Evolutionary conservation across 2,329 filamentous ascomycete genomes (phyloP), one percentile per base, ranked within the genome.

Genomic region (Aspergillus candidus): DNA sequence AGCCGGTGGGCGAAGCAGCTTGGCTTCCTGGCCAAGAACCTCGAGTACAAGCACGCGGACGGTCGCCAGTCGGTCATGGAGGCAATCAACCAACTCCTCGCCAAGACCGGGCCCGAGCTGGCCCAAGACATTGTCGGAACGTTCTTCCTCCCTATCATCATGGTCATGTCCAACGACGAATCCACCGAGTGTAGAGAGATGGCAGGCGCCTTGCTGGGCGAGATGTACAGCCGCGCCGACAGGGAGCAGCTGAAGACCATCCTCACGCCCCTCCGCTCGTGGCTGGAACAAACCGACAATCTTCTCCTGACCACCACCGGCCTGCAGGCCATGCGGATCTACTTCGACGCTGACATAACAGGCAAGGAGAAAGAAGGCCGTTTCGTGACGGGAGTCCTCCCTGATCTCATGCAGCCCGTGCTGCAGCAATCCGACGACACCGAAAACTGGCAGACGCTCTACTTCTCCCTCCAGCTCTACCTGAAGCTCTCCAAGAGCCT

Each of bases 11-110:
- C 80, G 32, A 94, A 94, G 63, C 91, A 97, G 61, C 77, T 96
- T 40, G 81, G 78, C 44, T 98, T 97, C 62, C 75, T 98, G 38
- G 79, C 94, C 39, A 86, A 87, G 57, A 98, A 98, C 59, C 73
- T 98, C 52, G 84, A 91, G 47, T 98, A 96, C 63, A 82, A 91
- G 35, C 82, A 94, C 57, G 83, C 89, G 54, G 86, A 93, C 48
- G 93, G 93, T 22, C 80, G 94, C 32, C 76, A 95, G 48, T 96
- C 90, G 1, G 88, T 96, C 22, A 88, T 98, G 80, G 93, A 98
- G 67, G 82, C 91, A 3, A 76, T 96, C 36, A 84, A 95, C 60
- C 75, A 90, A 35, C 73, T 98, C n/a, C 73, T 97, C 15, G 82
- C 80, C 51, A 97, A 96, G 68, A 83, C 90, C 4, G 84, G 85